phyloP scores from a whole-genome alignment of 441 rosid species.

The Gossypium laxum region DNA sequence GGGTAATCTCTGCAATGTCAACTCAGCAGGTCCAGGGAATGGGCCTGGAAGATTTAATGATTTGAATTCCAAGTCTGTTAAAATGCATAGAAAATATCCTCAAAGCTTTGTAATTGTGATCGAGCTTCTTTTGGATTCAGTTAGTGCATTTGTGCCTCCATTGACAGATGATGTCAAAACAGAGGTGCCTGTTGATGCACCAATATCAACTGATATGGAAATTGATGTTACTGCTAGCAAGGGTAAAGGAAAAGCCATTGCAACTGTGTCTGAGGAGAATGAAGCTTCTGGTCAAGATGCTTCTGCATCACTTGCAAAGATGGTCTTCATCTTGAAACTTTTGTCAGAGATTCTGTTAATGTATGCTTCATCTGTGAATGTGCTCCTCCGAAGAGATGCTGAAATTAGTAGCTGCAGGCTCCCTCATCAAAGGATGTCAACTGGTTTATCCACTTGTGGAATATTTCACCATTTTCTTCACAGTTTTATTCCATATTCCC shows the following conservation, averaged over 20 bases:
- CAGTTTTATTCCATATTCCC: slow-evolving; percentile 62
- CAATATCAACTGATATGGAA: slow-evolving; percentile 69
- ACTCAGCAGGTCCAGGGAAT: slow-evolving; percentile 30
- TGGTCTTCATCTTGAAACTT: slow-evolving; percentile 83
- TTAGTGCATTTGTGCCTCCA: slow-evolving; percentile 62
- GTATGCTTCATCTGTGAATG: slow-evolving; percentile 77
- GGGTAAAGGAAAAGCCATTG: slow-evolving; percentile 91
- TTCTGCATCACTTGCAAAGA: slow-evolving; percentile 73
- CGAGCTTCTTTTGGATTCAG: slow-evolving; percentile 80
- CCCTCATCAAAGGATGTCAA: slow-evolving; percentile 43
- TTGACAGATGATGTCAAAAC: slow-evolving; percentile 40
- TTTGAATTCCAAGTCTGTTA: slow-evolving; percentile 54
- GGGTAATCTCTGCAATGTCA: slow-evolving; percentile 34
- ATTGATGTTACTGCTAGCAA: slow-evolving; percentile 69
- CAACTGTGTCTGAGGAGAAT: slow-evolving; percentile 46
- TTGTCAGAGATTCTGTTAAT: slow-evolving; percentile 76
- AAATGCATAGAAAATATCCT: slow-evolving; percentile 65
- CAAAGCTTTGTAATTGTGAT: slow-evolving; percentile 71
- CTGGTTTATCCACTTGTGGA: slow-evolving; percentile 41
- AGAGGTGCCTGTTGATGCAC: slow-evolving; percentile 30
- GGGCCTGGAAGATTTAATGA: slow-evolving; percentile 42
- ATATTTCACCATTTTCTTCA: slow-evolving; percentile 78
- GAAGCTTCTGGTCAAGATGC: slow-evolving; percentile 48
- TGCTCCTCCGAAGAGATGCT: slow-evolving; percentile 73
- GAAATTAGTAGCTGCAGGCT: slow-evolving; percentile 57